Conservation (phyloP, 257 asterid species). For the Capsicum rhomboideum region DNA sequence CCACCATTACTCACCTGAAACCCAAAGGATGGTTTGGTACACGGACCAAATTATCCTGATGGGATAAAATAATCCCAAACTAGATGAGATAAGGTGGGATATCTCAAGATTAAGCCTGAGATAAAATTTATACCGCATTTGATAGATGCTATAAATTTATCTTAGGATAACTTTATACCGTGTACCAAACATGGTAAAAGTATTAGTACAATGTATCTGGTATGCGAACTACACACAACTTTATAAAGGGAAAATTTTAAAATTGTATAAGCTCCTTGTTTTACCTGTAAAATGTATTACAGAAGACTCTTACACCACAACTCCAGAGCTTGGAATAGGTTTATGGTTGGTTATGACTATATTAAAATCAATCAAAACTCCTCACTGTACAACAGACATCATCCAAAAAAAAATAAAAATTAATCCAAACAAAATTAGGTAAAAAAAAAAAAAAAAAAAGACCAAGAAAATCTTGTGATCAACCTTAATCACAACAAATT, state of each 20-base stretch:
- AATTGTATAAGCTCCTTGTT: background rate
- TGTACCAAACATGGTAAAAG: too few relatives aligned
- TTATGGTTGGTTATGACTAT: background rate
- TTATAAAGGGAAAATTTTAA: background rate
- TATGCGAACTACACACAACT: background rate
- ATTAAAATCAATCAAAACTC: slow-evolving; percentile 9
- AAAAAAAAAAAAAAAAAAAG: too few relatives aligned
- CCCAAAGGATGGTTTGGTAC: too few relatives aligned
- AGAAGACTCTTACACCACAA: background rate
- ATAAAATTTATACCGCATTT: too few relatives aligned
- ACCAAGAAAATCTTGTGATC: background rate
- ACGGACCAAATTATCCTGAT: too few relatives aligned
- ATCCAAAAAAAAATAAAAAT: background rate
- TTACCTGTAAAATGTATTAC: background rate
- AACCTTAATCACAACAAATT: slow-evolving; percentile 37
- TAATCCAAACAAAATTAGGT: background rate
- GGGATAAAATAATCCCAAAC: too few relatives aligned
- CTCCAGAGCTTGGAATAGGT: background rate
- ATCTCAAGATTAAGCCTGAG: too few relatives aligned
- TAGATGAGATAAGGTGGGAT: too few relatives aligned
- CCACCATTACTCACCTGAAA: too few relatives aligned
- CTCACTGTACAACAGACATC: slow-evolving; percentile 39
- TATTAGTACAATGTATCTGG: background rate
- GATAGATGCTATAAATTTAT: too few relatives aligned
- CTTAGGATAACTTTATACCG: too few relatives aligned